phyloP scores from a whole-genome alignment of 2,329 filamentous ascomycete species.

The Colletotrichum sp. region DNA sequence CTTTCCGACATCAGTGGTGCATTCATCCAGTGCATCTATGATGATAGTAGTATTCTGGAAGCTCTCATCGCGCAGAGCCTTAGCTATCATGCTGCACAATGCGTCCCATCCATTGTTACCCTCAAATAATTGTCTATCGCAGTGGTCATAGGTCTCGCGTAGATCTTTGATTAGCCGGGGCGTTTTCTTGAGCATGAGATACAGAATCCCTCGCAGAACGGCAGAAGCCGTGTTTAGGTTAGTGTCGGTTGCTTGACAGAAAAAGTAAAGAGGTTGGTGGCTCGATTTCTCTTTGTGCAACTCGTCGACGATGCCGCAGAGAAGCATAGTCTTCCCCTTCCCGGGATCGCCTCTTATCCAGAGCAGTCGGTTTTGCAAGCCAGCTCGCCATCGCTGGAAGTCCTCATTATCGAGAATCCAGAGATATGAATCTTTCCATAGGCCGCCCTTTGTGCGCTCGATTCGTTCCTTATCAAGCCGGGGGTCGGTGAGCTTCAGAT shows the following conservation, averaged over 20 bases:
- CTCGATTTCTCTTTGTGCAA: conserved; percentile 12
- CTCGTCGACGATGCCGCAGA: conserved; percentile 42
- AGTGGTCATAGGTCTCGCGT: background rate
- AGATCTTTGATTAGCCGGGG: background rate
- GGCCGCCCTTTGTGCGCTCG: conserved; percentile 35
- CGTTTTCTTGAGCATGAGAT: conserved; percentile 33
- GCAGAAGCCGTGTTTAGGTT: conserved; percentile 41
- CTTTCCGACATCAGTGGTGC: background rate
- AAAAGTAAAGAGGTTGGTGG: conserved; percentile 34
- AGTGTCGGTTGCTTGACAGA: conserved; percentile 46
- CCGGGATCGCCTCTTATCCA: conserved; percentile 45
- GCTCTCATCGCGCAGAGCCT: no score
- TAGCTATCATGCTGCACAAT: no score
- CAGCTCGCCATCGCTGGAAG: conserved; percentile 29
- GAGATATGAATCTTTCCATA: conserved; percentile 33
- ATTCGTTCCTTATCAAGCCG: conserved; percentile 38
- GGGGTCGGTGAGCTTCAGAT: conserved; percentile 30
- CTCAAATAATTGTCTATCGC: conserved; percentile 41
- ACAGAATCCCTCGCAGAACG: conserved; percentile 49
- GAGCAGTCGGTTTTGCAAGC: conserved; percentile 28
- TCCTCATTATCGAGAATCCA: conserved; percentile 37
- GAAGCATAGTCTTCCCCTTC: conserved; percentile 50
- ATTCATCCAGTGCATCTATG: conserved; percentile 28
- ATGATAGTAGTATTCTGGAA: conserved; percentile 36
- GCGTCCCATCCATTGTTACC: conserved; percentile 31